A percentile compares a stretch with the other conserved stretches of the same genome.
These are phyloP conservation scores for Corylus avellana DNA, from an alignment of 306 rosid species.

Conservation along the genomic window DNA sequence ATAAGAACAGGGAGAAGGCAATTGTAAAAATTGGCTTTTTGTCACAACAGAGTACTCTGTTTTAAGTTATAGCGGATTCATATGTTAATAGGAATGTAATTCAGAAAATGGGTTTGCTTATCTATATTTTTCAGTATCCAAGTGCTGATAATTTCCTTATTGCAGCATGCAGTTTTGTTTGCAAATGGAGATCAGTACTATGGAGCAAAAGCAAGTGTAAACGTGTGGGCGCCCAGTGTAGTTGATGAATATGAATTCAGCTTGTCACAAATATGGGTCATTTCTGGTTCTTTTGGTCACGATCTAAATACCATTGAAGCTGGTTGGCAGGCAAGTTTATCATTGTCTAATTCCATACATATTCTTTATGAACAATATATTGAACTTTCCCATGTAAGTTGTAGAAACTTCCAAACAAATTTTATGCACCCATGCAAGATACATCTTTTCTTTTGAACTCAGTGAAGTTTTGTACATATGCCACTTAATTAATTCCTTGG, in stretches of 20 bases:
- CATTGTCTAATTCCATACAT: not conserved
- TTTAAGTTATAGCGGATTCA: conserved; percentile 27
- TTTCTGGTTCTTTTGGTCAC: conserved; percentile 89
- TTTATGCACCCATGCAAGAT: not conserved
- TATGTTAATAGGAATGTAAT: not conserved
- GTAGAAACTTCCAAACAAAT: not conserved
- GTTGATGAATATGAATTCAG: conserved; percentile 85
- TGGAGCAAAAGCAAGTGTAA: conserved; percentile 95
- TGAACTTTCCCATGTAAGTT: not conserved
- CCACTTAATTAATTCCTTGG: not conserved
- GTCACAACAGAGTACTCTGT: conserved; percentile 1
- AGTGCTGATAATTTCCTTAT: conserved; percentile 10
- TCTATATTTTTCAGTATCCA: not conserved
- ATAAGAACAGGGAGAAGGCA: conserved; percentile 15
- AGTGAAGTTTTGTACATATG: not conserved
- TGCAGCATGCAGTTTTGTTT: conserved; percentile 94
- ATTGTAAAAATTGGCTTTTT: conserved; percentile 25
- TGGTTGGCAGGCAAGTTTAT: conserved; percentile 93
- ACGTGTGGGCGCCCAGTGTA: conserved; percentile 85
- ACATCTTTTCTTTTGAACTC: not conserved
- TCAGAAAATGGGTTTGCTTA: not conserved
- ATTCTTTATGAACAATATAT: not conserved
- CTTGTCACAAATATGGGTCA: conserved; percentile 95
- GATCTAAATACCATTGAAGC: conserved; percentile 97
- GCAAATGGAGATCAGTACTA: conserved; percentile 93